Base-by-base conservation (phyloP, 345 rosid genomes). In the Zanthoxylum bungeanum region DNA sequence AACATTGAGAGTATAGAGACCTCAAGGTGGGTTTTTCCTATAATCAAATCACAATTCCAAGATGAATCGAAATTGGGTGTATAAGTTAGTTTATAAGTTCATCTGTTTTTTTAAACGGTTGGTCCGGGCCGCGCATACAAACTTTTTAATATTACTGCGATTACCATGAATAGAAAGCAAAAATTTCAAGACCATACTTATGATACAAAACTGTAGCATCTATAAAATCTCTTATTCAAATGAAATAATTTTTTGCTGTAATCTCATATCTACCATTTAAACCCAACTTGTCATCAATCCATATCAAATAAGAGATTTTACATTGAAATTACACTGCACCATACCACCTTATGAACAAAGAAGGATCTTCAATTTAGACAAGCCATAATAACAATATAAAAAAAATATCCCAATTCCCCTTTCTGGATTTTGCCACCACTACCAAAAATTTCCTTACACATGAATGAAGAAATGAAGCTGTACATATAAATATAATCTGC, bases 381-480 rank as follows among this genome's bases (percentile, higher is more conserved):
- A 1, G 27, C 31, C 60, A 69, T 37, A 44, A 28, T 27, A 25
- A 25, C 24, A 16, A 30, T 0, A 5, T 7, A 60, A 25, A 19
- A 33, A 37, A 21, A 56, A 62, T 9, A 56, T 52, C 31, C 25
- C 50, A 52, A 11, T 58, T 17, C 71, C 62, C 49, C 12, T 67
- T 67, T 33, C 60, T 62, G 70, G 69, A 64, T 79, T 72, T 49
- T 58, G 61, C 58, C 64, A 72, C 65, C 77, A 70, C 88, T 81
- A 81, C 80, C 83, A 84, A 83, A 85, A 85, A 39, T 81, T 80
- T 88, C 80, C 74, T 86, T 86, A 83, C 88, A 89, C 85, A 83
- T 88, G 93, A 91, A 93, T 89, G 82, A 89, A 89, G 91, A 87
- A 81, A 85, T 86, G 86, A 81, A 62, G 74, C 97, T 93, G 88